Conservation (phyloP, 305 asterid genomes). For the Fraxinus floribunda region DNA sequence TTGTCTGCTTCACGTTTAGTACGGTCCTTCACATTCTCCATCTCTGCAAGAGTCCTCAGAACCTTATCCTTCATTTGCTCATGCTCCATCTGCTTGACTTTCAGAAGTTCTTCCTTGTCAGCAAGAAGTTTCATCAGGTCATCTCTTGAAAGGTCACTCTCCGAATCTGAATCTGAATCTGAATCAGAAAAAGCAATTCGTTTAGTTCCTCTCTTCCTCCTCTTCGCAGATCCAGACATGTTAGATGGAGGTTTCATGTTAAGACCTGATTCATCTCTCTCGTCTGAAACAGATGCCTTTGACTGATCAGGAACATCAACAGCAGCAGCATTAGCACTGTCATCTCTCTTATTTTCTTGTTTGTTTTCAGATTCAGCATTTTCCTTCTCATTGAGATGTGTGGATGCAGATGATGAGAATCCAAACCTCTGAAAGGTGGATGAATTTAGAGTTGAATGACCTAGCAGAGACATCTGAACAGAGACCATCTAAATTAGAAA, state of each 20-base stretch:
- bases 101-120: slow-evolving; percentile 66
- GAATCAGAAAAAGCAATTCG: slow-evolving; percentile 44
- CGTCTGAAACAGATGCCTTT: slow-evolving; percentile 34
- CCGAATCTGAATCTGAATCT: slow-evolving; percentile 60
- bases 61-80: slow-evolving; percentile 73
- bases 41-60: slow-evolving; percentile 74
- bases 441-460: slow-evolving; percentile 39
- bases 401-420: slow-evolving; percentile 68
- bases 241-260: slow-evolving; percentile 24
- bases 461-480: slow-evolving; percentile 43
- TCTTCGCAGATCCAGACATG: slow-evolving; percentile 26
- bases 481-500: slow-evolving; percentile 37
- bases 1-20: slow-evolving; percentile 84
- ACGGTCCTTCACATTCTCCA: slow-evolving; percentile 86
- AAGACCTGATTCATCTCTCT: slow-evolving; percentile 54
- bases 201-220: slow-evolving; percentile 38
- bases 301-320: slow-evolving; percentile 7
- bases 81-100: slow-evolving; percentile 58
- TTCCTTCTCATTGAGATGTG: slow-evolving; percentile 54
- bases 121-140: slow-evolving; percentile 73
- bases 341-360: slow-evolving; percentile 25
- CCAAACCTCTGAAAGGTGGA: slow-evolving; percentile 49
- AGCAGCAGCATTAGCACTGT: slow-evolving; percentile 32
- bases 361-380: slow-evolving; percentile 35
- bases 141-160: slow-evolving; percentile 68